Conservation (phyloP, 1,284 basidiomycete species). For the Tremellales sp. region DNA sequence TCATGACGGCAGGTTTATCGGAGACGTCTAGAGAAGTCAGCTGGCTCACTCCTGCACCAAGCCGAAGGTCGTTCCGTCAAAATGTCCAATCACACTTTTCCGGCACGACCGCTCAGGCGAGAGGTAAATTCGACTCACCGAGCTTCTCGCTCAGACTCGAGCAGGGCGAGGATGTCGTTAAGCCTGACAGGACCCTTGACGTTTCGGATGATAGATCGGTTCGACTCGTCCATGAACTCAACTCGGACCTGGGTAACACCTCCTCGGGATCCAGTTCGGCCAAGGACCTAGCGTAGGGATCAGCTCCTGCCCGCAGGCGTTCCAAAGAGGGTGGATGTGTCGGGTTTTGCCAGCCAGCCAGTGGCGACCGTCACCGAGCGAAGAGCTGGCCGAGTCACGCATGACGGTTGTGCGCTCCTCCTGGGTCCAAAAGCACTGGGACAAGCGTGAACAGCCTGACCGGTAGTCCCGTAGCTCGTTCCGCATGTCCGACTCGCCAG, state of each 20-base stretch:
- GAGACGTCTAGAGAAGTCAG: slow-evolving; percentile 27
- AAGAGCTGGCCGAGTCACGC: no score
- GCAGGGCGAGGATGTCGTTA: slow-evolving; percentile 93
- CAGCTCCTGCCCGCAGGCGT: no score
- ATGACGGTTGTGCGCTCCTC: no score
- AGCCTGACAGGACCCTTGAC: slow-evolving; percentile 97
- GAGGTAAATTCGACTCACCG: slow-evolving; percentile 63
- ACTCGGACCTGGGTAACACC: slow-evolving; percentile 99
- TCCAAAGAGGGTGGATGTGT: no score
- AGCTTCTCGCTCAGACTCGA: slow-evolving; percentile 99
- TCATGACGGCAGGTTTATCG: slow-evolving; percentile 13
- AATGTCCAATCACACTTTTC: background rate
- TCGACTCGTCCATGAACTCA: slow-evolving; percentile 98
- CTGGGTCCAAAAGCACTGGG: no score
- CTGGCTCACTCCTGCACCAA: background rate
- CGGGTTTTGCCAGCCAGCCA: no score
- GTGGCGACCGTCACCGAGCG: no score
- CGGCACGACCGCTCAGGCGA: background rate
- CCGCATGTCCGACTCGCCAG: no score
- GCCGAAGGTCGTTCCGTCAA: background rate
- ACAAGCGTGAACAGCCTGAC: no score
- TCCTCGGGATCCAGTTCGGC: slow-evolving; percentile 98
- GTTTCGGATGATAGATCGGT: slow-evolving; percentile 96
- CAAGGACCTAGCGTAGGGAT: slow-evolving; percentile 94
- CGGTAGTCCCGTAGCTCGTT: no score